Conservation (phyloP, 1,284 basidiomycete genomes). For the Ganoderma multipileum region DNA sequence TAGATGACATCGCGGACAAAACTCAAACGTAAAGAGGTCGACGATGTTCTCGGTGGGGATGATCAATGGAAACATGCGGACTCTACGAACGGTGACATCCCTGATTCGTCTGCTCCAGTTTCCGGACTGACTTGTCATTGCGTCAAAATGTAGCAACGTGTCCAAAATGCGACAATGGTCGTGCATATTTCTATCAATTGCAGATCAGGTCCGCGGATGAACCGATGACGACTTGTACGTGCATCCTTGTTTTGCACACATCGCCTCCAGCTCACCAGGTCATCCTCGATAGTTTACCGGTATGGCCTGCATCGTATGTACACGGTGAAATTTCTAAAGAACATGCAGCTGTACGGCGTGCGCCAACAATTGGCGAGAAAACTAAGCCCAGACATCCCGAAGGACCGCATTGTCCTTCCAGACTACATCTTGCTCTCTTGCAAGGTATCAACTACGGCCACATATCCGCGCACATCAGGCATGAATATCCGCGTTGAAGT, state of each 20-base stretch:
- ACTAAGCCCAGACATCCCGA: constrained; percentile 39
- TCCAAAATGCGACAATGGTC: constrained; percentile 88
- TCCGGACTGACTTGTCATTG: background rate
- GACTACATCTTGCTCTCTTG: too few species aligned
- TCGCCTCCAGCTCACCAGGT: constrained; percentile 14
- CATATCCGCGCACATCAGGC: background rate
- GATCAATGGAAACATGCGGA: constrained; percentile 97
- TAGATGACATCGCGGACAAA: constrained; percentile 90
- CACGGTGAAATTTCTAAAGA: background rate
- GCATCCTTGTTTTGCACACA: constrained; percentile 13
- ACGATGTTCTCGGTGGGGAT: constrained; percentile 93
- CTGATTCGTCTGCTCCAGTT: constrained; percentile 25
- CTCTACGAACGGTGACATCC: constrained; percentile 71
- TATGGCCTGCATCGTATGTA: constrained; percentile 22
- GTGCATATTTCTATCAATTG: constrained; percentile 95
- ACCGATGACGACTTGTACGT: constrained; percentile 95
- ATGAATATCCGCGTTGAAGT: background rate
- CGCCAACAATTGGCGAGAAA: constrained; percentile 68
- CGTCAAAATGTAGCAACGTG: constrained; percentile 62
- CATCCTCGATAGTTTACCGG: constrained; percentile 42
- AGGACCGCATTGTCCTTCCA: too few species aligned
- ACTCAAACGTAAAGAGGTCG: constrained; percentile 86
- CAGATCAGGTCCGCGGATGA: constrained; percentile 98
- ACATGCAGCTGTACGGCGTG: constrained; percentile 58
- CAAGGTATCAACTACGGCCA: background rate